These are phyloP conservation scores for Colletotrichum sp. DNA, from an alignment of 2,329 filamentous ascomycete genomes.

Conservation along the genomic window DNA sequence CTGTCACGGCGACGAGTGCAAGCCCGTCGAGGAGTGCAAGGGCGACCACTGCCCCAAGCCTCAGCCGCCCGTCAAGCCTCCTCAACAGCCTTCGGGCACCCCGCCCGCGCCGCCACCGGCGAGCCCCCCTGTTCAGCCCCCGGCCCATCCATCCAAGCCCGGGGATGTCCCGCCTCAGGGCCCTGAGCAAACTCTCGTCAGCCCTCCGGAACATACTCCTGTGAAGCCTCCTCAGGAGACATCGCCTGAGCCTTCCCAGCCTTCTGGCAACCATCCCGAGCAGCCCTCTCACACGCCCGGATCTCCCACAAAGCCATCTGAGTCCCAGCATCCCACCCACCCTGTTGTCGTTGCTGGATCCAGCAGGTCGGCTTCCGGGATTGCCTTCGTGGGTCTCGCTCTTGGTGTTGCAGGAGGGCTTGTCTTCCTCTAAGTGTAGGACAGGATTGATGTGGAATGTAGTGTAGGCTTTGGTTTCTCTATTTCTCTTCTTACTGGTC, in stretches of 20 bases:
- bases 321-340: neutral
- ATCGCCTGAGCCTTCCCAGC: neutral
- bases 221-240: neutral
- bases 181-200: neutral
- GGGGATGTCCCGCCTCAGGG: neutral
- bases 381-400: neutral
- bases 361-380: neutral
- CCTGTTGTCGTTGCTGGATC: neutral
- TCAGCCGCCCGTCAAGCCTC: constrained; percentile 3
- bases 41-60: constrained; percentile 32
- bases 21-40: constrained; percentile 28
- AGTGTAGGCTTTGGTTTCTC: neutral
- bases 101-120: neutral
- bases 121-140: neutral
- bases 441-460: neutral
- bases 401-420: neutral
- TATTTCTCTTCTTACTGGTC: neutral
- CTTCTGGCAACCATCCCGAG: neutral
- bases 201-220: neutral
- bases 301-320: neutral
- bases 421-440: neutral
- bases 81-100: neutral
- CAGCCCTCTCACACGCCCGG: neutral
- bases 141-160: neutral
- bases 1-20: constrained; percentile 37